Percentiles rank a stretch among this genome's conserved stretches.
Evolutionary conservation across 1,284 basidiomycete species (phyloP).

Genomic region (Erythrobasidium hasegawianum): DNA sequence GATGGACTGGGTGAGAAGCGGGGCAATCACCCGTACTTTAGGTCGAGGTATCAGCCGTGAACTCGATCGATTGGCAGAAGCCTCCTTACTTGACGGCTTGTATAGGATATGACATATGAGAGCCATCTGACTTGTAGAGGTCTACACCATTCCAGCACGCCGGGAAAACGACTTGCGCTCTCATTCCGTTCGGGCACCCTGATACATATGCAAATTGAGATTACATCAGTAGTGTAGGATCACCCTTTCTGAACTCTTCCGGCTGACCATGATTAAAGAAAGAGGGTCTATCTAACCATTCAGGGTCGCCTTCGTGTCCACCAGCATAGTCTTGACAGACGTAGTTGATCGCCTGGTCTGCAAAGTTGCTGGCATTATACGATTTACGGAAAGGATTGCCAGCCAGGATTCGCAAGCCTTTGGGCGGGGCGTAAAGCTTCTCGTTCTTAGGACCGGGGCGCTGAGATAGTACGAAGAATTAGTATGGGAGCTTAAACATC

Average conservation of each 20-base stretch:
- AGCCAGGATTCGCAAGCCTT: constrained; percentile 37
- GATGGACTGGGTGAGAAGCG: constrained; percentile 19
- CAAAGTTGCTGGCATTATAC: constrained; percentile 32
- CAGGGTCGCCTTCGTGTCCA: constrained; percentile 17
- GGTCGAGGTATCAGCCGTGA: not conserved
- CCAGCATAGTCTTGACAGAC: constrained; percentile 11
- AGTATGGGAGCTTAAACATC: no score
- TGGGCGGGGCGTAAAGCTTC: constrained; percentile 16
- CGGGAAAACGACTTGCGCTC: constrained; percentile 32
- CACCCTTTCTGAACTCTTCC: no score
- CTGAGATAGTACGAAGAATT: no score
- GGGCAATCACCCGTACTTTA: constrained; percentile 26
- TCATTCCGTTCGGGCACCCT: constrained; percentile 3
- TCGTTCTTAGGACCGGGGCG: constrained; percentile 20
- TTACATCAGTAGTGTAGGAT: no score
- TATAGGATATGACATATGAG: constrained; percentile 26
- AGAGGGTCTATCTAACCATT: constrained; percentile 11
- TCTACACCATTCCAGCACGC: constrained; percentile 25
- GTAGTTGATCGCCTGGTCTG: constrained; percentile 35
- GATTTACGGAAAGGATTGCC: constrained; percentile 34
- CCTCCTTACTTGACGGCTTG: constrained; percentile 9
- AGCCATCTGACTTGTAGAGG: constrained; percentile 28
- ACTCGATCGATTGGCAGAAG: not conserved
- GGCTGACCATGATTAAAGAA: constrained; percentile 23
- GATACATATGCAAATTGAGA: no score